Evolutionary conservation across 192 early-diverging fungal species (phyloP).

Genomic region (Lobulomyces angularis): DNA sequence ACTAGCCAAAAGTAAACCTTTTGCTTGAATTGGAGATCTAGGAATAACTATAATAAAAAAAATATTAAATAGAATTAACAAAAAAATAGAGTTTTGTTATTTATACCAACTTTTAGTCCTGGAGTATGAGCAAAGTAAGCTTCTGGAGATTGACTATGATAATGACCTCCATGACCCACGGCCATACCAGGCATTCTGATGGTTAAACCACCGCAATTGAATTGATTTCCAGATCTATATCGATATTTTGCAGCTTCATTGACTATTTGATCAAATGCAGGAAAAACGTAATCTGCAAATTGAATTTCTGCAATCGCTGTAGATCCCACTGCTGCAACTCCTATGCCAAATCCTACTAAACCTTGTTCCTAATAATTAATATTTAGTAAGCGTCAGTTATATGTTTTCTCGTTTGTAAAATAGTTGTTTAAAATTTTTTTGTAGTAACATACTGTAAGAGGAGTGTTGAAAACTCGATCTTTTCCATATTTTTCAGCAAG

Average conservation of each 20-base stretch:
- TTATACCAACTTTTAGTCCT: constrained; percentile 61
- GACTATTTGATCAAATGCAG: constrained; percentile 95
- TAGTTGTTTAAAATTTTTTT: too few relatives aligned
- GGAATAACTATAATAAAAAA: constrained; percentile 59
- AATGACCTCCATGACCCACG: constrained; percentile 93
- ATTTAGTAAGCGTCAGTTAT: too few relatives aligned
- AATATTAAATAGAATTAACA: constrained; percentile 8
- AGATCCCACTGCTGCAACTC: constrained; percentile 85
- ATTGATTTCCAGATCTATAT: constrained; percentile 86
- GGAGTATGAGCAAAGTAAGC: constrained; percentile 91
- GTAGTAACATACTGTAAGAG: too few relatives aligned
- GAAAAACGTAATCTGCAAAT: constrained; percentile 97
- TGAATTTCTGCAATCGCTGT: constrained; percentile 98
- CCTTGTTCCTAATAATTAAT: too few relatives aligned
- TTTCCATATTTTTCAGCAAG: constrained; percentile 76
- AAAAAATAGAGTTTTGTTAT: not conserved
- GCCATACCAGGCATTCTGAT: constrained; percentile 83
- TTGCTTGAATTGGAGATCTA: constrained; percentile 85
- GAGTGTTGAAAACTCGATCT: constrained; percentile 93
- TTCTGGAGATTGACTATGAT: constrained; percentile 90
- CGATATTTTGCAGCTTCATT: constrained; percentile 97
- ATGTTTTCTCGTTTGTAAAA: too few relatives aligned
- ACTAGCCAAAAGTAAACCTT: constrained; percentile 79
- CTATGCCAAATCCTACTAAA: constrained; percentile 89
- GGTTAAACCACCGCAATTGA: constrained; percentile 81